Evolutionary conservation across 2,329 filamentous ascomycete genomes (phyloP).

Genomic region (Pyrenochaeta sp.): DNA sequence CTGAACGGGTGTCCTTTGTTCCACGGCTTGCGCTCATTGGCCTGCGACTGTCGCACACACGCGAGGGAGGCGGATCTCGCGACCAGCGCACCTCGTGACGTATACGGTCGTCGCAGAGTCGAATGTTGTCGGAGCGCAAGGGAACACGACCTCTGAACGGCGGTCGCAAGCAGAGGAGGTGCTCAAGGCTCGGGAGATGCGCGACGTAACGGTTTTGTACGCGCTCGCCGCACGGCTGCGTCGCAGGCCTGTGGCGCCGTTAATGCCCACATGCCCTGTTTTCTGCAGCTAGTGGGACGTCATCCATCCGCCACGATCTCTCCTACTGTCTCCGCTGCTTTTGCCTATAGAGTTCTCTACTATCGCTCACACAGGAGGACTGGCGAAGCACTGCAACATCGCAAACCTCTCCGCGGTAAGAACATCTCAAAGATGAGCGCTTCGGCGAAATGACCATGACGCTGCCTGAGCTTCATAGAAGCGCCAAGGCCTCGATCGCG

Average conservation of each 20-base stretch:
- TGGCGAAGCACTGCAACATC: too few species aligned
- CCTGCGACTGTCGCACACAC: conserved; percentile 32
- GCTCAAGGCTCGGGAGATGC: conserved; percentile 38
- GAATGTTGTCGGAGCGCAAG: conserved; percentile 46
- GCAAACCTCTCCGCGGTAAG: too few species aligned
- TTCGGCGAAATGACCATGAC: background rate
- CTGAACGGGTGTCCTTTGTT: conserved; percentile 45
- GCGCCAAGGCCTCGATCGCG: conserved; percentile 13
- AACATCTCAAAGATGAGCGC: background rate
- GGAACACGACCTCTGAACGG: conserved; percentile 47
- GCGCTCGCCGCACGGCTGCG: conserved; percentile 29
- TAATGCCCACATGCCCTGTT: conserved; percentile 47
- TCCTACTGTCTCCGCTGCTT: background rate
- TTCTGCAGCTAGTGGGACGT: conserved; percentile 35
- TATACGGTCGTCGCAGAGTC: conserved; percentile 31
- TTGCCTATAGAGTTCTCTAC: background rate
- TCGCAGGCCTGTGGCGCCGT: conserved; percentile 28
- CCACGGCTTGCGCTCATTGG: conserved; percentile 49
- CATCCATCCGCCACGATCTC: conserved; percentile 11
- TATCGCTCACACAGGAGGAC: background rate
- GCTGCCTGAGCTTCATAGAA: conserved; percentile 2
- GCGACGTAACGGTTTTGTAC: conserved; percentile 44
- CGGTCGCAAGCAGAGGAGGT: conserved; percentile 47
- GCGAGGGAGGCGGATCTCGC: conserved; percentile 29
- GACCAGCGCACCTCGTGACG: conserved; percentile 37